Percentiles rank a stretch among this genome's conserved stretches.
phyloP scores from a whole-genome alignment of 805 yeast genomes.

The Maudiozyma saulgeensis region DNA sequence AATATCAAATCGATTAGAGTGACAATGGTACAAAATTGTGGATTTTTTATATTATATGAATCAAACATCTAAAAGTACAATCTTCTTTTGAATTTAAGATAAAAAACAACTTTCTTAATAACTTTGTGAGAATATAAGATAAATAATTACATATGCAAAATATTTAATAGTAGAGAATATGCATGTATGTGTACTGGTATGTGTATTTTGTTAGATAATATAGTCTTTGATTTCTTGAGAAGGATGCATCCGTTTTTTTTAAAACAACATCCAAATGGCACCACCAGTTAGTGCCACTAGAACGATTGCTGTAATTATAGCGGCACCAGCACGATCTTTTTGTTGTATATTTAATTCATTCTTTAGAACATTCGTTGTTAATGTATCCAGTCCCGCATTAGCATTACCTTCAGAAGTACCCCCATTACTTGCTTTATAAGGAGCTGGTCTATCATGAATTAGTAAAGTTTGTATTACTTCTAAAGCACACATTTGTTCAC shows the following conservation, averaged over 20 bases:
- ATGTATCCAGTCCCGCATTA: conserved; percentile 39
- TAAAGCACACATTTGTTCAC: conserved; percentile 70
- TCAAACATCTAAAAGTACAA: too few species aligned
- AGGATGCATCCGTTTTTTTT: background rate
- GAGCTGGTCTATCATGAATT: conserved; percentile 38
- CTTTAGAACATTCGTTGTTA: conserved; percentile 30
- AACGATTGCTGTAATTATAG: conserved; percentile 70
- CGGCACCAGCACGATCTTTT: conserved; percentile 83
- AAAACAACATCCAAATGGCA: conserved; percentile 67
- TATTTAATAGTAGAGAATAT: background rate
- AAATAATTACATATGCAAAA: too few species aligned
- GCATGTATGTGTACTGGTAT: background rate
- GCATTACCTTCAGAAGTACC: conserved; percentile 50
- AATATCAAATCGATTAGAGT: too few species aligned
- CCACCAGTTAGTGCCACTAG: conserved; percentile 53
- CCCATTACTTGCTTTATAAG: conserved; percentile 43
- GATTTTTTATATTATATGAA: too few species aligned
- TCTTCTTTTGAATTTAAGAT: too few species aligned
- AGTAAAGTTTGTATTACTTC: conserved; percentile 49
- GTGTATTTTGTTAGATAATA: too few species aligned
- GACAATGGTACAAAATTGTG: too few species aligned
- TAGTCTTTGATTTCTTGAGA: too few species aligned
- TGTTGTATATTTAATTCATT: conserved; percentile 38
- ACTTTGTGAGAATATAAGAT: too few species aligned
- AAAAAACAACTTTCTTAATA: too few species aligned